Percentiles rank a stretch among this genome's conserved stretches.
These are phyloP conservation scores for Dittrichia graveolens DNA, from an alignment of 129 eudicot genomes.

Conservation along the genomic window DNA sequence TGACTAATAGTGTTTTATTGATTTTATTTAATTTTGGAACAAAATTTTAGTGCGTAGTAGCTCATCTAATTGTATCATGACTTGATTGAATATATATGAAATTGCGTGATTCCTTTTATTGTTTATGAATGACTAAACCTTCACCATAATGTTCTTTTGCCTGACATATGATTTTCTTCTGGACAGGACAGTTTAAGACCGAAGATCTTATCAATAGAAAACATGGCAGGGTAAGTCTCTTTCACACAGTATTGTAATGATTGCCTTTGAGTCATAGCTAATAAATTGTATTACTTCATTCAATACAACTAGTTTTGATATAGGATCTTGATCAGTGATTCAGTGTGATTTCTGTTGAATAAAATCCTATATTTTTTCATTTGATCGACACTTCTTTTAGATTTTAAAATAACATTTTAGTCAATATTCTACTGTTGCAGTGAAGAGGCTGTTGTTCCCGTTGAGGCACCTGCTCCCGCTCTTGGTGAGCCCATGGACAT, in stretches of 20 bases:
- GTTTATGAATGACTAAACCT: not conserved
- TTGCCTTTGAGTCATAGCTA: not conserved
- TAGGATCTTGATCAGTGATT: too few relatives aligned
- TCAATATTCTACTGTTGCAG: slow-evolving; percentile 39
- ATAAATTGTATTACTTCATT: not conserved
- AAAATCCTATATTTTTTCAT: not conserved
- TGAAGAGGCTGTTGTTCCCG: slow-evolving; percentile 73
- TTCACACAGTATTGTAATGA: not conserved
- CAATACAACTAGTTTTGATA: not conserved
- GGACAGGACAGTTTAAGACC: slow-evolving; percentile 18
- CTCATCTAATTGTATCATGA: not conserved
- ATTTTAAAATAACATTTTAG: not conserved
- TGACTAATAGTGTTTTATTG: not conserved
- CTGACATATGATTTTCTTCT: not conserved
- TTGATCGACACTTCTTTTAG: too few relatives aligned
- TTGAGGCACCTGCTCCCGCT: slow-evolving; percentile 66
- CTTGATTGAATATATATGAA: not conserved
- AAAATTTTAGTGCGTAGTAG: not conserved
- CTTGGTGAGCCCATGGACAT: slow-evolving; percentile 97
- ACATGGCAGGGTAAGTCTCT: slow-evolving; percentile 40
- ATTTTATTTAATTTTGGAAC: too few relatives aligned
- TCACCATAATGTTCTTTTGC: not conserved
- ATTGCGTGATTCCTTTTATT: not conserved
- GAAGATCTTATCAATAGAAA: slow-evolving; percentile 29
- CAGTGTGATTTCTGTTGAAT: not conserved